Percentiles rank a stretch among this genome's conserved stretches.
phyloP scores from a whole-genome alignment of 768 basidiomycete genomes.

The Lactarius evosmus region DNA sequence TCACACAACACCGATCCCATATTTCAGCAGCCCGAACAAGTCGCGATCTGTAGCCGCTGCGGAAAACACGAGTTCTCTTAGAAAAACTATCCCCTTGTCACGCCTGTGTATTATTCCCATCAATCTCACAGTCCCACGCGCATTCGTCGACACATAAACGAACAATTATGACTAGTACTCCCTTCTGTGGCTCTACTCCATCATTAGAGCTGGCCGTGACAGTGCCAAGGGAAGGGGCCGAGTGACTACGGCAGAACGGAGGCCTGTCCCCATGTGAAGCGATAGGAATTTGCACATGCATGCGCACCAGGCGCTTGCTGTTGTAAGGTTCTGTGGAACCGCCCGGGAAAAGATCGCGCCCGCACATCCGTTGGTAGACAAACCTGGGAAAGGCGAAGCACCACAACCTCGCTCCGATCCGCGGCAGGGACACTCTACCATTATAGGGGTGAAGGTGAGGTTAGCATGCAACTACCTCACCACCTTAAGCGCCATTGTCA shows the following conservation, averaged over 20 bases:
- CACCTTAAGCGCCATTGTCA: background rate
- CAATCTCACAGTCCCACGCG: background rate
- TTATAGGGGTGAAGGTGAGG: slow-evolving; percentile 15
- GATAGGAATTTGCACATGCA: slow-evolving; percentile 14
- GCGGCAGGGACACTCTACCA: slow-evolving; percentile 1
- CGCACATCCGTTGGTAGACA: slow-evolving; percentile 4
- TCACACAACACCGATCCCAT: slow-evolving; percentile 9
- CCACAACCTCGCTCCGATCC: slow-evolving; percentile 13
- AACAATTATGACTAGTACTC: background rate
- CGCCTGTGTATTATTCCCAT: background rate
- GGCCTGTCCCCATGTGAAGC: slow-evolving; percentile 10
- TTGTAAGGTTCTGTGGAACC: slow-evolving; percentile 4
- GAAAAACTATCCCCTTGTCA: background rate
- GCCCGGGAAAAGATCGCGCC: slow-evolving; percentile 24
- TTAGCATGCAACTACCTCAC: slow-evolving; percentile 16
- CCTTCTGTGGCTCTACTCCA: background rate
- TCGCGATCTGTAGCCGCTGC: slow-evolving; percentile 25
- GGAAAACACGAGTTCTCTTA: background rate
- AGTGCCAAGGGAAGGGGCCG: background rate
- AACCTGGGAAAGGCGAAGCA: slow-evolving; percentile 7
- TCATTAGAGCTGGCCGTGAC: slow-evolving; percentile 5
- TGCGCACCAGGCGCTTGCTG: slow-evolving; percentile 11
- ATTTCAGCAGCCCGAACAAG: slow-evolving; percentile 20
- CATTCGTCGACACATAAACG: slow-evolving; percentile 6
- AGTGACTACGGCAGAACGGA: slow-evolving; percentile 2